Conservation (phyloP, 768 basidiomycete species). For the Boletus rubropictus region DNA sequence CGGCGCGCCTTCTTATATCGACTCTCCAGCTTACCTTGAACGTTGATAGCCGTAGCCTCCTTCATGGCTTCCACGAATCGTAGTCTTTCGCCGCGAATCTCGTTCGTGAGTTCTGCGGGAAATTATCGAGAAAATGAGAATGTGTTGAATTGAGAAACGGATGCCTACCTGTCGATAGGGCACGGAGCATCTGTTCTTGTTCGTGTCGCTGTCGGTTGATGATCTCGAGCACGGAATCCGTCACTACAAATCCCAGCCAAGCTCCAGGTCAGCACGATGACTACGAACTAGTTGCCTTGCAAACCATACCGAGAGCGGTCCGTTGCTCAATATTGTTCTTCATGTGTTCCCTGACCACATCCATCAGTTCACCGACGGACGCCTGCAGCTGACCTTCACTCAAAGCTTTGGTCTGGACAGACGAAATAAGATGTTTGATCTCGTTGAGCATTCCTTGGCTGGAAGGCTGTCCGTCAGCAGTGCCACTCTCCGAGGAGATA, state of each 20-base stretch:
- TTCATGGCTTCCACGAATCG: conserved; percentile 95
- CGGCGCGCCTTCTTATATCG: neutral
- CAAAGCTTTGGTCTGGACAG: conserved; percentile 29
- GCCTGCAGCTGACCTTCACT: conserved; percentile 28
- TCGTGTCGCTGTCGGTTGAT: conserved; percentile 68
- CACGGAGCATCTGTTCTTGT: conserved; percentile 63
- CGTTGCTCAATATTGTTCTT: conserved; percentile 36
- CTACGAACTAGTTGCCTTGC: conserved; percentile 2
- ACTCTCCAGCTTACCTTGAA: conserved; percentile 49
- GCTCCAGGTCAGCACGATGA: conserved; percentile 9
- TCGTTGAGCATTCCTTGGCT: conserved; percentile 30
- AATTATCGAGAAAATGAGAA: neutral
- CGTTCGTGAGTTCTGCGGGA: conserved; percentile 62
- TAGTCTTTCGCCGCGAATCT: conserved; percentile 80
- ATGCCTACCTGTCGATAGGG: conserved; percentile 55
- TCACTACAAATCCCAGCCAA: conserved; percentile 34
- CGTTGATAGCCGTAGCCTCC: conserved; percentile 83
- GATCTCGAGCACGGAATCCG: conserved; percentile 52
- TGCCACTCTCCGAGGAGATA: conserved; percentile 21
- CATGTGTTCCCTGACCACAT: conserved; percentile 39
- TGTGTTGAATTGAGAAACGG: neutral
- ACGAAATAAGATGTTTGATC: conserved; percentile 32
- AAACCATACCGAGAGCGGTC: conserved; percentile 32
- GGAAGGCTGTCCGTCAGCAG: conserved; percentile 7
- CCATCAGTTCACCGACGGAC: conserved; percentile 34